These are phyloP conservation scores for Rhynchospora tenuis DNA, from an alignment of 176 grass and related monocot species.

Conservation along the genomic window DNA sequence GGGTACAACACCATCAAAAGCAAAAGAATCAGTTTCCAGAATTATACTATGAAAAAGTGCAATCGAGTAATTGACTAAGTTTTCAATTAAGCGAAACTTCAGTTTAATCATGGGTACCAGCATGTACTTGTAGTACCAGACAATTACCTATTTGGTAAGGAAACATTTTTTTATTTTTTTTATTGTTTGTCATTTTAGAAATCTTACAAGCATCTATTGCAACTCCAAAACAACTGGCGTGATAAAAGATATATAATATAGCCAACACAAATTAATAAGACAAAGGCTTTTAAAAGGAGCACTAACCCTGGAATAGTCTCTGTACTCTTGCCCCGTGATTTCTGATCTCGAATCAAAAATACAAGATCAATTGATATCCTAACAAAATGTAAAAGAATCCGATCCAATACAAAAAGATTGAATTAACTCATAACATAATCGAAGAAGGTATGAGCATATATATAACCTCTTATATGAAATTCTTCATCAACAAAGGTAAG, in stretches of 20 bases:
- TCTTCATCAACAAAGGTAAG: too few relatives aligned
- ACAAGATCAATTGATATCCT: background rate
- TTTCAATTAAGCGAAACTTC: background rate
- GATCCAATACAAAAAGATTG: background rate
- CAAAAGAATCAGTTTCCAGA: constrained; percentile 78
- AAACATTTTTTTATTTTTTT: background rate
- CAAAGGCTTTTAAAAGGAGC: background rate
- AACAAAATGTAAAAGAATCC: background rate
- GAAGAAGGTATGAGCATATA: background rate
- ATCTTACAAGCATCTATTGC: background rate
- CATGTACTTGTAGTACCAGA: background rate
- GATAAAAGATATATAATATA: background rate
- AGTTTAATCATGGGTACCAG: background rate
- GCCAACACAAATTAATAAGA: background rate
- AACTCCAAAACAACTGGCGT: background rate
- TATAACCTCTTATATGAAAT: background rate
- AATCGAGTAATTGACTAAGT: background rate
- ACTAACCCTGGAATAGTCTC: constrained; percentile 37
- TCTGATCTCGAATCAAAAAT: background rate
- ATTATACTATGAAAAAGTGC: constrained; percentile 45
- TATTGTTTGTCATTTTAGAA: background rate
- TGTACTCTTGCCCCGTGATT: constrained; percentile 40
- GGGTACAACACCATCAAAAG: constrained; percentile 62
- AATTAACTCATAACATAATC: background rate
- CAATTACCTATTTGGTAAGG: background rate